Percentiles rank a stretch among this genome's conserved stretches.
phyloP scores from a whole-genome alignment of 768 basidiomycete genomes.

The Termitomyces sp. region DNA sequence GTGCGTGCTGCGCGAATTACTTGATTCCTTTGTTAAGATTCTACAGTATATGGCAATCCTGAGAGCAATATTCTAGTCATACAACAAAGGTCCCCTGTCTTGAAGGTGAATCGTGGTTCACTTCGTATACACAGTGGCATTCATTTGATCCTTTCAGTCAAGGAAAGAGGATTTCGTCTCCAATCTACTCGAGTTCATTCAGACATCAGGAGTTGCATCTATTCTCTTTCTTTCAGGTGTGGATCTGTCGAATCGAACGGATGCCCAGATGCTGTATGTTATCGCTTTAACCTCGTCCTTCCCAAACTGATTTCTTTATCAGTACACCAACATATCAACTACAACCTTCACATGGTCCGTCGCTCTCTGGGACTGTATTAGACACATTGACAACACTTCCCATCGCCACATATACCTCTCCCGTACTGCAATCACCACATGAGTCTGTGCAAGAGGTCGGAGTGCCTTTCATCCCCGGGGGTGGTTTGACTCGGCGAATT shows the following conservation, averaged over 20 bases:
- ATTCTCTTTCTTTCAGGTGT: conserved; percentile 71
- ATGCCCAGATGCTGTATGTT: conserved; percentile 74
- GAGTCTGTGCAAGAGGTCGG: conserved; percentile 19
- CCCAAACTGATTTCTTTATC: neutral
- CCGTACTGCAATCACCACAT: conserved; percentile 33
- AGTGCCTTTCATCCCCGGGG: conserved; percentile 76
- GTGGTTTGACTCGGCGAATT: conserved; percentile 68
- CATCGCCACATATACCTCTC: conserved; percentile 53
- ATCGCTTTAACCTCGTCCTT: neutral
- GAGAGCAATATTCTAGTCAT: conserved; percentile 52
- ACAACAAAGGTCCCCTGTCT: conserved; percentile 76
- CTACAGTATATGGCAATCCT: conserved; percentile 60
- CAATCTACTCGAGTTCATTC: conserved; percentile 54
- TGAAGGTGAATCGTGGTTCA: conserved; percentile 50
- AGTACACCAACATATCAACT: conserved; percentile 70
- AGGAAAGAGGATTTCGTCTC: conserved; percentile 66
- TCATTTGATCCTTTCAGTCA: conserved; percentile 34
- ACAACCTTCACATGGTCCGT: conserved; percentile 37
- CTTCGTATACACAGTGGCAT: neutral
- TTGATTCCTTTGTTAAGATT: neutral
- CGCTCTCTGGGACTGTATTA: conserved; percentile 42
- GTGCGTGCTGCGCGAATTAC: conserved; percentile 37
- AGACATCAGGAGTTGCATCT: conserved; percentile 42
- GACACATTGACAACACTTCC: conserved; percentile 41
- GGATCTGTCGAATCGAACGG: conserved; percentile 70